phyloP scores from a whole-genome alignment of 179 eudicot genomes.

The Carnegiea gigantea region DNA sequence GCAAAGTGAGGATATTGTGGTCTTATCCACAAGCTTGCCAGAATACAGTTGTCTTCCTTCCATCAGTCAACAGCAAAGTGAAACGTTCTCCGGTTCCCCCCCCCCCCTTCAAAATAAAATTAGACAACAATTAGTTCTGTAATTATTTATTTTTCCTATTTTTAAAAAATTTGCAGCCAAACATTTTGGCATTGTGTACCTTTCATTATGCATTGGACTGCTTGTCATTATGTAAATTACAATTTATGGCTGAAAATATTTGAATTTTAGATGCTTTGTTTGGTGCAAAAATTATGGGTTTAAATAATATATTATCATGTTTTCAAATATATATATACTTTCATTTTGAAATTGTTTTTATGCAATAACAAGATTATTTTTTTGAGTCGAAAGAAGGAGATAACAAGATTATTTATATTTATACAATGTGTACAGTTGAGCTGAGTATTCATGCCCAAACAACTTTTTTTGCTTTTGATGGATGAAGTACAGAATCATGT shows the following conservation, averaged over 20 bases:
- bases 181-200: background rate
- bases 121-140: background rate
- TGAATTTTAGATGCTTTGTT: background rate
- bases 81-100: background rate
- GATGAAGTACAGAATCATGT: background rate
- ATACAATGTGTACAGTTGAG: too few species aligned
- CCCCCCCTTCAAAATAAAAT: background rate
- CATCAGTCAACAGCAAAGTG: background rate
- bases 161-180: background rate
- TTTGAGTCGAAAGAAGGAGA: too few species aligned
- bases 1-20: constrained; percentile 20
- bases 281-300: too few species aligned
- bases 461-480: background rate
- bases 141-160: background rate
- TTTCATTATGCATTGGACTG: background rate
- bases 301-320: too few species aligned
- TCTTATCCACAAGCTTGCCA: constrained; percentile 18
- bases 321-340: too few species aligned
- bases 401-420: too few species aligned
- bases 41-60: constrained; percentile 21
- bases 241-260: background rate
- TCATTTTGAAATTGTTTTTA: too few species aligned
- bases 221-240: background rate
- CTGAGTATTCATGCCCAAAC: background rate
- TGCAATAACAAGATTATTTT: too few species aligned